Conservation (phyloP, 176 grass and related monocot species). For the Oryza coarctata region DNA sequence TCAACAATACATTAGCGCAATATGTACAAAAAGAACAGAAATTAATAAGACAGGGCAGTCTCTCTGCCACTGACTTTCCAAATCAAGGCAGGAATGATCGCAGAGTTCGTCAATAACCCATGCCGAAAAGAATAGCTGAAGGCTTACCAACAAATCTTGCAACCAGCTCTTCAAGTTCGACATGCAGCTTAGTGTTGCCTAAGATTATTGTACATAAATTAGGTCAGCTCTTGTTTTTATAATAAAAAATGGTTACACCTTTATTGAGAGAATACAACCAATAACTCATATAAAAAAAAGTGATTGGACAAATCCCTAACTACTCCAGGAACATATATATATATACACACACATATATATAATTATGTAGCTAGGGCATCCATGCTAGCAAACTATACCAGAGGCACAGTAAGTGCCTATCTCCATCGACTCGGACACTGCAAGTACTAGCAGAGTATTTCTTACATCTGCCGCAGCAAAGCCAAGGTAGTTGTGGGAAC, state of each 20-base stretch:
- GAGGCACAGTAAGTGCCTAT: slow-evolving; percentile 38
- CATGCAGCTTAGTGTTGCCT: slow-evolving; percentile 86
- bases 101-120: slow-evolving; percentile 95
- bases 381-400: too few species aligned
- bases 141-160: slow-evolving; percentile 84
- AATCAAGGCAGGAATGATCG: slow-evolving; percentile 76
- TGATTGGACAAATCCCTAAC: too few species aligned
- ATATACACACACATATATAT: too few species aligned
- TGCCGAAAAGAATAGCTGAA: slow-evolving; percentile 81
- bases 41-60: neutral
- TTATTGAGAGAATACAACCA: too few species aligned
- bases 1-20: slow-evolving; percentile 31
- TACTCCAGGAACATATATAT: too few species aligned
- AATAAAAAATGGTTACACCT: too few species aligned
- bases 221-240: neutral
- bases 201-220: slow-evolving; percentile 7
- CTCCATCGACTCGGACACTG: slow-evolving; percentile 78
- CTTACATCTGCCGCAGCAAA: slow-evolving; percentile 90
- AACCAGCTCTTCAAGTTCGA: slow-evolving; percentile 73
- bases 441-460: slow-evolving; percentile 84
- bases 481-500: slow-evolving; percentile 95
- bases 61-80: slow-evolving; percentile 54
- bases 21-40: neutral
- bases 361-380: too few species aligned
- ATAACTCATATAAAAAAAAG: too few species aligned